A percentile compares a stretch with the other conserved stretches of the same genome.
Evolutionary conservation across 495 filamentous ascomycete genomes (phyloP).

Genomic region (Neurospora intermedia): DNA sequence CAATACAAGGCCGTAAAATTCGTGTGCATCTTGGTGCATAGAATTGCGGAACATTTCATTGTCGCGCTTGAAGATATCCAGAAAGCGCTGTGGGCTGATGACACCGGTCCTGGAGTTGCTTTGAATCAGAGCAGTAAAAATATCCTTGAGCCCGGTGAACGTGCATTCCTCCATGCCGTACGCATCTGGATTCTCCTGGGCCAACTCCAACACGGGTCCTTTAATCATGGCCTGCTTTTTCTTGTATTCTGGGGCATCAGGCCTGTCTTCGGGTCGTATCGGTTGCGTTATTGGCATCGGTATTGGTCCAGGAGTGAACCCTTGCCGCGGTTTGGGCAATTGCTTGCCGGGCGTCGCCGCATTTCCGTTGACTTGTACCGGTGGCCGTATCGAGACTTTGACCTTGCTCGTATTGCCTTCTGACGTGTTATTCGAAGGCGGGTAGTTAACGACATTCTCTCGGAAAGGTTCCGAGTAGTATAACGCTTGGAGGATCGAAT

Average conservation of each 20-base stretch:
- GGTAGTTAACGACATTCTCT: constrained; percentile 90
- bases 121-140: constrained; percentile 83
- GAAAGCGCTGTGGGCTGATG: constrained; percentile 82
- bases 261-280: constrained; percentile 52
- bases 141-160: constrained; percentile 89
- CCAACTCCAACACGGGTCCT: constrained; percentile 73
- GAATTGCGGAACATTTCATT: constrained; percentile 96
- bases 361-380: constrained; percentile 28
- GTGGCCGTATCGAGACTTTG: constrained; percentile 39
- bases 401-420: constrained; percentile 35
- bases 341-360: constrained; percentile 38
- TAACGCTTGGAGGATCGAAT: constrained; percentile 93
- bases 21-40: constrained; percentile 98
- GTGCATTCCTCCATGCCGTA: constrained; percentile 94
- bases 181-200: constrained; percentile 60
- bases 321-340: not conserved
- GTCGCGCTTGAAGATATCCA: constrained; percentile 85
- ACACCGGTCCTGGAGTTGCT: constrained; percentile 78
- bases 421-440: constrained; percentile 40
- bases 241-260: constrained; percentile 87
- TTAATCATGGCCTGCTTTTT: constrained; percentile 87
- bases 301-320: constrained; percentile 7
- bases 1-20: constrained; percentile 89
- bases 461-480: constrained; percentile 94
- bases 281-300: constrained; percentile 14